phyloP scores from a whole-genome alignment of 2,329 filamentous ascomycete species.

The Colletotrichum noveboracense region DNA sequence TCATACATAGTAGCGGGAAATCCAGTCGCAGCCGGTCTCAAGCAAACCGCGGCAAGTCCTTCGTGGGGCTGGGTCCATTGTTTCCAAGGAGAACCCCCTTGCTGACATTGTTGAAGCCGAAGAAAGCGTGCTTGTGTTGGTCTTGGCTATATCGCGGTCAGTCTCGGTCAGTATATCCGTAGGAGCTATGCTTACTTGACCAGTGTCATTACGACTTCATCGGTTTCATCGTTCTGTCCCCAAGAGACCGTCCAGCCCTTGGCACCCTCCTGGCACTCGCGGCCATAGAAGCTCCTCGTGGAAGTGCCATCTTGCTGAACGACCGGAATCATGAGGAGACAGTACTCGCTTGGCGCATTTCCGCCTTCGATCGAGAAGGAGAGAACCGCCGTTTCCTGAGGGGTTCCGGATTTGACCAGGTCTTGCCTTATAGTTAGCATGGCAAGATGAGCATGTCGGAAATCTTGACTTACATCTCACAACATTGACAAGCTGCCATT shows the following conservation, averaged over 20 bases:
- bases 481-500: constrained; percentile 12
- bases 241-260: constrained; percentile 34
- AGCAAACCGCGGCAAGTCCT: neutral
- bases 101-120: constrained; percentile 20
- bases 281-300: constrained; percentile 28
- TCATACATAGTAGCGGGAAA: too few species aligned
- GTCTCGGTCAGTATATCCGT: too few species aligned
- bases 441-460: too few species aligned
- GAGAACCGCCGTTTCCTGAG: neutral
- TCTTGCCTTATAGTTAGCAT: too few species aligned
- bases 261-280: constrained; percentile 23
- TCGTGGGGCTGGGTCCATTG: neutral
- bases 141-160: neutral
- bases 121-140: neutral
- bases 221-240: constrained; percentile 32
- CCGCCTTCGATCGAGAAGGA: neutral
- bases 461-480: constrained; percentile 18
- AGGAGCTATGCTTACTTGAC: too few species aligned
- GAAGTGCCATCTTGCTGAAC: constrained; percentile 15
- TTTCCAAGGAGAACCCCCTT: neutral
- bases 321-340: constrained; percentile 16
- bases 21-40: too few species aligned
- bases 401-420: neutral
- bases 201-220: constrained; percentile 34
- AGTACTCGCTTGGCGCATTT: constrained; percentile 15